Conservation (phyloP, 2,329 filamentous ascomycete species). For the Neobulgaria alba region DNA sequence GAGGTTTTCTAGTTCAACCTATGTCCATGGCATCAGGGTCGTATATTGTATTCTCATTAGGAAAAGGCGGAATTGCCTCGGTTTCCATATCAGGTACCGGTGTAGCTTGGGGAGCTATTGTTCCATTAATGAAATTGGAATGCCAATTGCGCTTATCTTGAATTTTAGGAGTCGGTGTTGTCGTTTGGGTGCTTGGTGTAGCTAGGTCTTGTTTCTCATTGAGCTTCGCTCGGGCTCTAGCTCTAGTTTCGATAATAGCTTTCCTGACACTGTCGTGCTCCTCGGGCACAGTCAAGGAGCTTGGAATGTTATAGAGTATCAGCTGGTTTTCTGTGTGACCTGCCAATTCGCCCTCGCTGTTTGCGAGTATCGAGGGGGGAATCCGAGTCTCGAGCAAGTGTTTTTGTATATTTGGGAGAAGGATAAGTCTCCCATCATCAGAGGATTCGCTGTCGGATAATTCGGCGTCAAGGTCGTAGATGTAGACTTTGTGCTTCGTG, state of each 20-base stretch:
- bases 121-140: conserved; percentile 1
- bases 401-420: conserved; percentile 80
- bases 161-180: conserved; percentile 7
- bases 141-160: conserved; percentile 14
- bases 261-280: conserved; percentile 71
- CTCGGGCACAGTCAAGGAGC: conserved; percentile 65
- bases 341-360: conserved; percentile 44
- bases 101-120: neutral
- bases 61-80: conserved; percentile 3
- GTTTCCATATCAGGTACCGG: conserved; percentile 5
- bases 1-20: conserved; percentile 31
- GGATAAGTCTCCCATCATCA: conserved; percentile 55
- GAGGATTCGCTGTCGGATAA: conserved; percentile 56
- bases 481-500: conserved; percentile 76
- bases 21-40: conserved; percentile 62
- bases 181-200: conserved; percentile 11
- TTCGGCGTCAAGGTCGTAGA: conserved; percentile 84
- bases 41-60: conserved; percentile 22
- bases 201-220: conserved; percentile 32
- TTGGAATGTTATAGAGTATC: conserved; percentile 76
- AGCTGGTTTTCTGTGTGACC: conserved; percentile 52
- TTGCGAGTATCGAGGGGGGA: conserved; percentile 49
- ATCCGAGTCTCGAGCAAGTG: conserved; percentile 65
- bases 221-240: conserved; percentile 55
- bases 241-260: conserved; percentile 73